phyloP scores from a whole-genome alignment of 495 filamentous ascomycete species.

The Peziza echinospora region DNA sequence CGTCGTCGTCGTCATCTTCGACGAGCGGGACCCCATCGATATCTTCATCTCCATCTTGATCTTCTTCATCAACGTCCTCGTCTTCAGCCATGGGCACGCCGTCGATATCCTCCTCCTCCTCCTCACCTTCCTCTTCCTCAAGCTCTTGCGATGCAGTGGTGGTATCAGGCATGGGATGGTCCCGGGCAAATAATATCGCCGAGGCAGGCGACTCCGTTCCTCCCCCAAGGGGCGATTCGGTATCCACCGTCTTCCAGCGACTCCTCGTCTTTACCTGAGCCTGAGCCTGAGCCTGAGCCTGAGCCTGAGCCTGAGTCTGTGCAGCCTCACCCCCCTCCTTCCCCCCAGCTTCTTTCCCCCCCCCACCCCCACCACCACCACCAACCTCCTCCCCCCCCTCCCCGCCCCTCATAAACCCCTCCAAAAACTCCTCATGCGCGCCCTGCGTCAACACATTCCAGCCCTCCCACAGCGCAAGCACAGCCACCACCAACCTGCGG shows the following conservation, averaged over 20 bases:
- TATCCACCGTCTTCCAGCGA: conserved; percentile 53
- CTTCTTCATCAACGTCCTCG: conserved; percentile 18
- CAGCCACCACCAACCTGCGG: conserved; percentile 53
- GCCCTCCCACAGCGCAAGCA: conserved; percentile 68
- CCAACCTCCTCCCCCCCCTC: conserved; percentile 10
- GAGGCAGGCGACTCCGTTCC: conserved; percentile 13
- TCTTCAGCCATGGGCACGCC: conserved; percentile 31
- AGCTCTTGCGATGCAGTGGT: conserved; percentile 23
- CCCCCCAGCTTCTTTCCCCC: conserved; percentile 7
- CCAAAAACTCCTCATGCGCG: neutral
- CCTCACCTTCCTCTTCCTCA: conserved; percentile 21
- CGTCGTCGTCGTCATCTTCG: conserved; percentile 20
- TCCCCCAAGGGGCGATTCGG: conserved; percentile 15
- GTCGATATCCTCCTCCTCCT: conserved; percentile 30
- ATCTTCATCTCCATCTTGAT: conserved; percentile 22
- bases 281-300: conserved; percentile 15
- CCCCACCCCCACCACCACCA: conserved; percentile 9
- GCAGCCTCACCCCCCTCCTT: conserved; percentile 16
- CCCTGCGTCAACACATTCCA: neutral
- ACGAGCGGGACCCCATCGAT: conserved; percentile 30
- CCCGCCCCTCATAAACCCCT: conserved; percentile 18
- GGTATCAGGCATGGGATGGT: conserved; percentile 7
- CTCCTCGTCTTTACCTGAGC: conserved; percentile 36
- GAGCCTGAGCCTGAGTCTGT: too few relatives aligned
- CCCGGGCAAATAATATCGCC: conserved; percentile 14